phyloP scores from a whole-genome alignment of 768 basidiomycete species.

The Kwoniella sp. region DNA sequence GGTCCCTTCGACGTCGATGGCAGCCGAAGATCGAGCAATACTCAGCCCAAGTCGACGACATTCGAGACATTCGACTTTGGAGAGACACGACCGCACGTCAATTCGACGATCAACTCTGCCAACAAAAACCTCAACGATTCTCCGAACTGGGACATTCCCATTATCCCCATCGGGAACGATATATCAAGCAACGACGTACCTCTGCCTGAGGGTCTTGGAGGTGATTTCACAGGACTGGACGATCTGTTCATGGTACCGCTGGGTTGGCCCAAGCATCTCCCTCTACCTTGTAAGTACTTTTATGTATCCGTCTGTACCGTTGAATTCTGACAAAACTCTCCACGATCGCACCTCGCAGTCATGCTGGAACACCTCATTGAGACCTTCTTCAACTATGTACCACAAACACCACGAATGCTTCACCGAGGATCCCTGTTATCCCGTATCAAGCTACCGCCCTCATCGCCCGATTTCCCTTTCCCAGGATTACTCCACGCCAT shows the following conservation, averaged over 20 bases:
- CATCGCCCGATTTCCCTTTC: slow-evolving; percentile 73
- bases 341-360: too few relatives aligned
- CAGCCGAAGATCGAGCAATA: background rate
- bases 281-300: slow-evolving; percentile 40
- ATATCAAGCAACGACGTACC: background rate
- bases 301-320: background rate
- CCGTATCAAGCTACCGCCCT: slow-evolving; percentile 67
- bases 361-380: slow-evolving; percentile 62
- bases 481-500: slow-evolving; percentile 78
- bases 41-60: background rate
- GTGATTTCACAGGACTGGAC: slow-evolving; percentile 33
- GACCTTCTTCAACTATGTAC: slow-evolving; percentile 76
- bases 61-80: background rate
- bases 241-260: slow-evolving; percentile 38
- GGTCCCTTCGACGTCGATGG: background rate
- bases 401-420: slow-evolving; percentile 71
- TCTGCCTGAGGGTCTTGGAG: slow-evolving; percentile 5
- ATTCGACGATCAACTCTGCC: background rate
- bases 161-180: background rate
- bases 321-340: background rate
- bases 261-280: slow-evolving; percentile 49
- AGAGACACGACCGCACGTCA: background rate
- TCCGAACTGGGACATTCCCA: background rate
- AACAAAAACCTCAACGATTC: background rate
- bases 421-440: slow-evolving; percentile 69